A percentile compares a stretch with the other conserved stretches of the same genome.
Evolutionary conservation across 257 asterid genomes (phyloP).

Genomic region (Forsythia suspensa): DNA sequence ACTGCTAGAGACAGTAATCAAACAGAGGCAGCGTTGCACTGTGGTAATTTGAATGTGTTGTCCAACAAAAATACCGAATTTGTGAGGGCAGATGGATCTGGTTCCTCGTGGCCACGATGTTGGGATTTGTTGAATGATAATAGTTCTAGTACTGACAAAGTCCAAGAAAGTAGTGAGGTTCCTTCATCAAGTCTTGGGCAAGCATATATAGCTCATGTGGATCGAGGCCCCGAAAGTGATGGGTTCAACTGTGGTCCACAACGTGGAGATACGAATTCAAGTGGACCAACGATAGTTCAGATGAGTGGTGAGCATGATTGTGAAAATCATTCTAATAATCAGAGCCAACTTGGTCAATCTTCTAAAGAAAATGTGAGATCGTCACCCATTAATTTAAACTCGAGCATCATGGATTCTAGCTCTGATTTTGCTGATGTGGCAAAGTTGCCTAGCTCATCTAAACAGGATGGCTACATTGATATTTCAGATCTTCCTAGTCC

Average conservation of each 20-base stretch:
- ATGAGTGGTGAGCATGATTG: conserved; percentile 22
- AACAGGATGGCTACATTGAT: conserved; percentile 22
- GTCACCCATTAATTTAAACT: conserved; percentile 38
- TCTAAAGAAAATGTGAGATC: conserved; percentile 43
- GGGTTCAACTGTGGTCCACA: conserved; percentile 33
- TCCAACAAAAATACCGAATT: conserved; percentile 27
- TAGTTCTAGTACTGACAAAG: conserved; percentile 29
- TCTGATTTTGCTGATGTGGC: conserved; percentile 29
- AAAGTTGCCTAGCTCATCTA: conserved; percentile 23
- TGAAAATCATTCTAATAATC: conserved; percentile 29
- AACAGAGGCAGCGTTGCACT: conserved; percentile 16
- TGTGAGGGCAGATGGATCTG: conserved; percentile 38
- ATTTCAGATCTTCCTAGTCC: conserved; percentile 36
- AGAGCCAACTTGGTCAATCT: conserved; percentile 30
- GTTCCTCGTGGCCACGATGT: conserved; percentile 43
- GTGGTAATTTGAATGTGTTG: conserved; percentile 16
- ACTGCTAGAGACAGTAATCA: conserved; percentile 18
- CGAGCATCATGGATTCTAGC: conserved; percentile 24
- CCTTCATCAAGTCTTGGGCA: conserved; percentile 31
- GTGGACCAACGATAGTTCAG: conserved; percentile 27
- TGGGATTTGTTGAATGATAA: conserved; percentile 50
- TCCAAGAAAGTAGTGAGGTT: conserved; percentile 23
- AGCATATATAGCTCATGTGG: conserved; percentile 18
- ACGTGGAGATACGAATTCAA: conserved; percentile 31
- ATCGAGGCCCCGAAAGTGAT: conserved; percentile 23